These are phyloP conservation scores for Linum usitatissimum DNA, from an alignment of 345 rosid species.

Conservation along the genomic window DNA sequence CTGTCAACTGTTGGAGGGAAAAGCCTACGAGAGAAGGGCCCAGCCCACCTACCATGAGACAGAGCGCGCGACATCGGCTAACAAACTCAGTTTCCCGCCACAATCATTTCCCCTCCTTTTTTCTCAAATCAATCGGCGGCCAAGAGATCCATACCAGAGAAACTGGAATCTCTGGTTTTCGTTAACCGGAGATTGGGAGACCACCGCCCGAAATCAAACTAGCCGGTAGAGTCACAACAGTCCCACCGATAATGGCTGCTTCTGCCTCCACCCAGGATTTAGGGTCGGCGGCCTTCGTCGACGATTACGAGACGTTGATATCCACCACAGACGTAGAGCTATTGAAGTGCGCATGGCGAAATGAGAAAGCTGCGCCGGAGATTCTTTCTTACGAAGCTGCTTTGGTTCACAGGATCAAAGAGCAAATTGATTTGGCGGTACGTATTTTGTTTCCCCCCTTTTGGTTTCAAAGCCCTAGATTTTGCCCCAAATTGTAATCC, in stretches of 20 bases:
- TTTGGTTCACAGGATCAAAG: neutral
- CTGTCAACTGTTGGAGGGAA: no score
- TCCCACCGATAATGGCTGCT: neutral
- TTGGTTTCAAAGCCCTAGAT: neutral
- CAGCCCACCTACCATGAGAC: no score
- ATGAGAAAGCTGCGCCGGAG: conserved; percentile 92
- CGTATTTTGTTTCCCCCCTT: neutral
- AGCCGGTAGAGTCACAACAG: no score
- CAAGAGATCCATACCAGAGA: no score
- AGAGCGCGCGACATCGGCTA: no score
- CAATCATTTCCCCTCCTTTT: no score
- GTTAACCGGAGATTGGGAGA: no score
- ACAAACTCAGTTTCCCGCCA: no score
- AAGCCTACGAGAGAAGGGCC: no score
- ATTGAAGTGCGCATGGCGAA: conserved; percentile 66
- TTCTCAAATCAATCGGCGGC: no score
- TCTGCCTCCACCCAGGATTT: neutral
- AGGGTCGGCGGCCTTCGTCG: conserved; percentile 12
- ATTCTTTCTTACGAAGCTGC: conserved; percentile 40
- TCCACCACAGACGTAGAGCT: conserved; percentile 63
- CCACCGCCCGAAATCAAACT: no score
- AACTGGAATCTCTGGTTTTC: no score
- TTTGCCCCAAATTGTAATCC: neutral
- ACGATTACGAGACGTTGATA: conserved; percentile 46
- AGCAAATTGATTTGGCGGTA: conserved; percentile 31